Evolutionary conservation across 345 rosid genomes (phyloP), one percentile per base, ranked within the genome.

Genomic region (Bruguiera sexangula): DNA sequence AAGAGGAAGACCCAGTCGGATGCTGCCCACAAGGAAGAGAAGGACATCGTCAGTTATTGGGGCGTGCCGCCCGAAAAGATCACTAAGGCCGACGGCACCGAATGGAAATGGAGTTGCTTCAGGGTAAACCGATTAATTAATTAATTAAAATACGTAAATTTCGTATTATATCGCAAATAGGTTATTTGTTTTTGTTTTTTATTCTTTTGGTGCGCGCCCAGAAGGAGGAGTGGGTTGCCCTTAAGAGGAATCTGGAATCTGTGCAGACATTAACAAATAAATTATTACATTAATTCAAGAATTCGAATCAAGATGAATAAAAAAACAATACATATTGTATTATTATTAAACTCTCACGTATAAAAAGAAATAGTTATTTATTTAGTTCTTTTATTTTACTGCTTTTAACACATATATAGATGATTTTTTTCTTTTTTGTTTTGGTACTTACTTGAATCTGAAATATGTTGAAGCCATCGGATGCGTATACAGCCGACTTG

Each of bases 61-160:
- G 89, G 89, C 22, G 73, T 88, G 60, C 70, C 76, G 54, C 71
- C 84, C 5, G 67, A 65, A 6, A 88, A 81, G 81, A 56, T 79
- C 34, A 75, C 65, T 5, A 88, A 80, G 70, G 87, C 78, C 8
- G 92, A 85, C 26, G 92, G 92, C 5, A 53, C 70, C 15, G 82
- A 79, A n/a, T 88, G 89, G 92, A 85, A 74, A 27, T 88, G 92
- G 89, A 72, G 10, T 46, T 88, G 89, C 72, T 87, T 87, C 69
- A 78, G 82, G 85, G 92, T 85, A 76, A 56, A 27, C 29, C 18
- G 24, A 27, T 56, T 56, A 8, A 21, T 21, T 54, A 54, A 21
- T 24, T 9, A 11, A 15, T 1, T 26, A 2, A n/a, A 55, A 56
- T 56, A 13, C 24, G 9, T 24, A 20, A 43, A 13, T 43, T 43